Conservation (phyloP, 2,329 filamentous ascomycete species). For the Xylariaceae sp. region DNA sequence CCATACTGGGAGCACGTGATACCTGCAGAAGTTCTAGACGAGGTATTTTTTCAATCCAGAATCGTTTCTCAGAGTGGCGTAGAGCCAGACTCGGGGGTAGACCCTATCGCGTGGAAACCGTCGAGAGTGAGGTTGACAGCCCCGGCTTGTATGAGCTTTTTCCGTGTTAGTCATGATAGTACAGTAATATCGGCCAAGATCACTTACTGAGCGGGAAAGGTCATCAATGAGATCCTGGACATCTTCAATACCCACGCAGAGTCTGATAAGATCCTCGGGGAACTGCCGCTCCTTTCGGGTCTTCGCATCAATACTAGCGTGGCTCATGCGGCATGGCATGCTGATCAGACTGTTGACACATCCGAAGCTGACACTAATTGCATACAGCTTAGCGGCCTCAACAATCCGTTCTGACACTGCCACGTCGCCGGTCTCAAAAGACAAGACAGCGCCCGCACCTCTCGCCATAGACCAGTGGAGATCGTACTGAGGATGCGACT, state of each 20-base stretch:
- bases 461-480: slow-evolving; percentile 94
- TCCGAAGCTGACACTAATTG: slow-evolving; percentile 94
- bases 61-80: slow-evolving; percentile 19
- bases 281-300: slow-evolving; percentile 82
- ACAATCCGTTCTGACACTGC: slow-evolving; percentile 85
- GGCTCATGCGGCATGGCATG: slow-evolving; percentile 99
- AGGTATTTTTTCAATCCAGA: slow-evolving; percentile 19
- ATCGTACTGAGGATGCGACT: slow-evolving; percentile 93
- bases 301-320: slow-evolving; percentile 95
- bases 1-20: slow-evolving; percentile 4
- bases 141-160: slow-evolving; percentile 82
- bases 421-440: slow-evolving; percentile 90
- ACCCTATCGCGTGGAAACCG: slow-evolving; percentile 62
- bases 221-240: slow-evolving; percentile 88
- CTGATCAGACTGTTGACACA: slow-evolving; percentile 98
- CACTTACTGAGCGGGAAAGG: slow-evolving; percentile 78
- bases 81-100: slow-evolving; percentile 18
- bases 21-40: slow-evolving; percentile 14
- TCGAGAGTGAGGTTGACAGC: slow-evolving; percentile 83
- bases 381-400: slow-evolving; percentile 85
- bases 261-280: slow-evolving; percentile 91
- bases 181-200: neutral
- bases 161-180: slow-evolving; percentile 24
- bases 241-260: slow-evolving; percentile 97
- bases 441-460: slow-evolving; percentile 87